phyloP scores from a whole-genome alignment of 164 flowering plant species.

The Kalanchoe fedtschenkoi region DNA sequence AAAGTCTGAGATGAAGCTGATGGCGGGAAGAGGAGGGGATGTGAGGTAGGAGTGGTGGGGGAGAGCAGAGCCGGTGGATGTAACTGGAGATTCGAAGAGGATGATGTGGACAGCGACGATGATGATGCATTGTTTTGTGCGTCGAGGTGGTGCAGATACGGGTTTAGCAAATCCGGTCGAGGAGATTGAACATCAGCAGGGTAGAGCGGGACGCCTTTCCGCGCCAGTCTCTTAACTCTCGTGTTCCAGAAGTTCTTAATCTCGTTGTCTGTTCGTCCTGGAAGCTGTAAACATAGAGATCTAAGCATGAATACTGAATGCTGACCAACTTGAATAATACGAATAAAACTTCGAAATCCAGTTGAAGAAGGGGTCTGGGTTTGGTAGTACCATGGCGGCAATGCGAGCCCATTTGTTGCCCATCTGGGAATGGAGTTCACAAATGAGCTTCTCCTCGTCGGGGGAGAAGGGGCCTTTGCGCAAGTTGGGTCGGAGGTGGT shows the following conservation, averaged over 20 bases:
- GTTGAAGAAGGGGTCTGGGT: too few relatives aligned
- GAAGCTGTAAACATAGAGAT: slow-evolving; percentile 23
- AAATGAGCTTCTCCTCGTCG: slow-evolving; percentile 52
- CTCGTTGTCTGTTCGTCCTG: slow-evolving; percentile 52
- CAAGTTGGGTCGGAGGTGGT: slow-evolving; percentile 71
- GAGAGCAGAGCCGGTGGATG: background rate
- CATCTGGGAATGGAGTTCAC: slow-evolving; percentile 54
- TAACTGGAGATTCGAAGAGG: background rate
- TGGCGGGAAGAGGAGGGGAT: slow-evolving; percentile 1
- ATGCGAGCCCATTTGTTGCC: slow-evolving; percentile 83
- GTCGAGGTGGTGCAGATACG: background rate
- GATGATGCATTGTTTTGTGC: background rate
- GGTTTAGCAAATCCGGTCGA: background rate
- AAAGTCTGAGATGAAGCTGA: background rate
- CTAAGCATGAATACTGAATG: too few relatives aligned
- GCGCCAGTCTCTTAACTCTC: slow-evolving; percentile 27
- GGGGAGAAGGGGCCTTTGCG: slow-evolving; percentile 56
- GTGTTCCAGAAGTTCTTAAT: slow-evolving; percentile 72
- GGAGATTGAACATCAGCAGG: slow-evolving; percentile 10
- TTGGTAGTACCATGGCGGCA: background rate
- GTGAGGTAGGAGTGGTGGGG: background rate
- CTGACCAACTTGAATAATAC: too few relatives aligned
- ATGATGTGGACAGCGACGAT: background rate
- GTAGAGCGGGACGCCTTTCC: slow-evolving; percentile 35
- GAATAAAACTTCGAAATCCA: too few relatives aligned